Evolutionary conservation across 2,329 filamentous ascomycete genomes (phyloP).

Genomic region (Claviceps maximensis): DNA sequence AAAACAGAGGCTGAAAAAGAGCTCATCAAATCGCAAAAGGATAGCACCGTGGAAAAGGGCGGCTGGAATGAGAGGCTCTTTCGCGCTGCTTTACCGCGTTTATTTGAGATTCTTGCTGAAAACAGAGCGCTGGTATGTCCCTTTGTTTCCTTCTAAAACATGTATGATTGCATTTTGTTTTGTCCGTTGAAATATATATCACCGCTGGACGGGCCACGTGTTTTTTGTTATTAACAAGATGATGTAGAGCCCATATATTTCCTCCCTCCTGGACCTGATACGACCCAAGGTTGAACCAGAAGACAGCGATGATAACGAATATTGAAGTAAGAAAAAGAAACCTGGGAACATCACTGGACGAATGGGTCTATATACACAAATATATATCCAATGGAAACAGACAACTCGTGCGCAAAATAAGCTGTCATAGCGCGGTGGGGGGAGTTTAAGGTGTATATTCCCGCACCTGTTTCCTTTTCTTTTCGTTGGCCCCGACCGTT

Average conservation of each 20-base stretch:
- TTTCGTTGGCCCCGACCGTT: no score
- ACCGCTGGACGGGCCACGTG: no score
- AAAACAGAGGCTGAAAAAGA: constrained; percentile 48
- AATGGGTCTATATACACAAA: neutral
- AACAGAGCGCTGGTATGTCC: constrained; percentile 46
- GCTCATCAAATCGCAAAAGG: constrained; percentile 34
- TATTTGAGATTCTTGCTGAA: constrained; percentile 58
- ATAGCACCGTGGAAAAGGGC: constrained; percentile 29
- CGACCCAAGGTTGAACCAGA: constrained; percentile 15
- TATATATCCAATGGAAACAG: neutral
- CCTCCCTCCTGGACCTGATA: constrained; percentile 27
- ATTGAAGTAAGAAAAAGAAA: neutral
- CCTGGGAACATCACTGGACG: neutral
- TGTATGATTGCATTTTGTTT: no score
- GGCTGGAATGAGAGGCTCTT: constrained; percentile 59
- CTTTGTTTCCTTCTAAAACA: neutral
- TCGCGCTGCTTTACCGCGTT: constrained; percentile 46
- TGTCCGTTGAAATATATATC: no score
- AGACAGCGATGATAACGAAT: constrained; percentile 10
- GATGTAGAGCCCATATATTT: constrained; percentile 25
- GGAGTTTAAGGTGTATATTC: neutral
- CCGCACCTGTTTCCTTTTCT: no score
- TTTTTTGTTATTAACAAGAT: neutral
- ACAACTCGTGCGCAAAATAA: neutral
- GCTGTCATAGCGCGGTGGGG: no score